A percentile compares a stretch with the other conserved stretches of the same genome.
Evolutionary conservation across 495 filamentous ascomycete species (phyloP).

Genomic region (Schizothecium vesticola): DNA sequence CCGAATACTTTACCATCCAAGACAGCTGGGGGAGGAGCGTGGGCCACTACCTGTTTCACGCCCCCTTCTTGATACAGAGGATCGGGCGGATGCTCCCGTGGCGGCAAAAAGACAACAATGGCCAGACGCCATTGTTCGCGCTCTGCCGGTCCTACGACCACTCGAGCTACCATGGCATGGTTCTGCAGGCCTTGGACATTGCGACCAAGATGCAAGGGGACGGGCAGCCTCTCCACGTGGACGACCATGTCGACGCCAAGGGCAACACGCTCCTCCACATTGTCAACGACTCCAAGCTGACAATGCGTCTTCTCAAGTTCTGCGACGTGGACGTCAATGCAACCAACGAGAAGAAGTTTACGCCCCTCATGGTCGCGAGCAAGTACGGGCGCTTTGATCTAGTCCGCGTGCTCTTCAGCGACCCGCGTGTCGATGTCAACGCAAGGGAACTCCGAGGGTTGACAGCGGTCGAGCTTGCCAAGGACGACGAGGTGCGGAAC

Average conservation of each 20-base stretch:
- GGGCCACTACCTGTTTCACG: slow-evolving; percentile 94
- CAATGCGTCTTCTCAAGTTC: slow-evolving; percentile 64
- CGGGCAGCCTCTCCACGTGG: slow-evolving; percentile 73
- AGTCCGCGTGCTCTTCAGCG: slow-evolving; percentile 81
- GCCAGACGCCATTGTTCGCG: slow-evolving; percentile 93
- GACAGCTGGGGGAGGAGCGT: slow-evolving; percentile 84
- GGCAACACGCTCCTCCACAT: slow-evolving; percentile 94
- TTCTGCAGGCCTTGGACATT: slow-evolving; percentile 67
- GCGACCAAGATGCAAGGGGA: slow-evolving; percentile 73
- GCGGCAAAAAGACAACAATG: slow-evolving; percentile 88
- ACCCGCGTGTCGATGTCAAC: slow-evolving; percentile 77
- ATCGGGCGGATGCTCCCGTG: slow-evolving; percentile 79
- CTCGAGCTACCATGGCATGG: slow-evolving; percentile 77
- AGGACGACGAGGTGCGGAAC: slow-evolving; percentile 96
- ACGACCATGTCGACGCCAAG: slow-evolving; percentile 88
- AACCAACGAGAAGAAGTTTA: slow-evolving; percentile 92
- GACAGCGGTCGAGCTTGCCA: slow-evolving; percentile 93
- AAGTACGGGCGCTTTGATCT: slow-evolving; percentile 95
- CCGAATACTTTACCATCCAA: slow-evolving; percentile 63
- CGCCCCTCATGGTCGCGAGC: slow-evolving; percentile 96
- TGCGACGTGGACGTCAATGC: slow-evolving; percentile 95
- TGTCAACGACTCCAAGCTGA: slow-evolving; percentile 76
- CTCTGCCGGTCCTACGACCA: slow-evolving; percentile 95
- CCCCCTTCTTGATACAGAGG: slow-evolving; percentile 67
- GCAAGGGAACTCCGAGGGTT: slow-evolving; percentile 83